Conservation (phyloP, 192 early-diverging fungal species). For the Linnemannia exigua region DNA sequence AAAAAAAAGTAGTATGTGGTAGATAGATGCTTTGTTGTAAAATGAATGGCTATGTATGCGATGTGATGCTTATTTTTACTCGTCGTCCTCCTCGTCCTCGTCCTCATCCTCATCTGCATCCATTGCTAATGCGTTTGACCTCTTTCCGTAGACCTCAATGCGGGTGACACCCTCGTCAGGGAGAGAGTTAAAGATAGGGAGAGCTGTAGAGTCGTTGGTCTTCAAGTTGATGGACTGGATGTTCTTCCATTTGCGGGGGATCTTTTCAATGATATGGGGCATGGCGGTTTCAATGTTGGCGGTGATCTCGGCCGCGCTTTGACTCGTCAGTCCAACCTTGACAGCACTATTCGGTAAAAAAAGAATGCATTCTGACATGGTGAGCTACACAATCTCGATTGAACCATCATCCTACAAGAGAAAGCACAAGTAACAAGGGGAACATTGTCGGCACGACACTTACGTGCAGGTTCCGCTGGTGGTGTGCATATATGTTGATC, state of each 20-base stretch:
- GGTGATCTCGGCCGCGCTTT: slow-evolving; percentile 71
- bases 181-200: slow-evolving; percentile 87
- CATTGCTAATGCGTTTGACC: slow-evolving; percentile 15
- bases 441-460: slow-evolving; percentile 6
- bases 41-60: neutral
- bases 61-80: slow-evolving; percentile 7
- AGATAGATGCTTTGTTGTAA: slow-evolving; percentile 1
- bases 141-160: slow-evolving; percentile 32
- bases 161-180: slow-evolving; percentile 59
- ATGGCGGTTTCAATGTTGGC: slow-evolving; percentile 84
- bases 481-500: slow-evolving; percentile 74
- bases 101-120: slow-evolving; percentile 47
- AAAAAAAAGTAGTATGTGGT: neutral
- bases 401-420: neutral
- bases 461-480: slow-evolving; percentile 76
- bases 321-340: slow-evolving; percentile 77
- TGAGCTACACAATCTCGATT: neutral
- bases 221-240: slow-evolving; percentile 91
- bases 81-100: slow-evolving; percentile 45
- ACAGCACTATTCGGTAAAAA: slow-evolving; percentile 65
- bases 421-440: neutral
- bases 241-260: slow-evolving; percentile 87
- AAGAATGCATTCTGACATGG: slow-evolving; percentile 20
- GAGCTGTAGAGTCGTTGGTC: slow-evolving; percentile 78
- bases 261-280: slow-evolving; percentile 69